Evolutionary conservation across 352 stramenopile species (phyloP).

Genomic region (Pythium phragmitis): DNA sequence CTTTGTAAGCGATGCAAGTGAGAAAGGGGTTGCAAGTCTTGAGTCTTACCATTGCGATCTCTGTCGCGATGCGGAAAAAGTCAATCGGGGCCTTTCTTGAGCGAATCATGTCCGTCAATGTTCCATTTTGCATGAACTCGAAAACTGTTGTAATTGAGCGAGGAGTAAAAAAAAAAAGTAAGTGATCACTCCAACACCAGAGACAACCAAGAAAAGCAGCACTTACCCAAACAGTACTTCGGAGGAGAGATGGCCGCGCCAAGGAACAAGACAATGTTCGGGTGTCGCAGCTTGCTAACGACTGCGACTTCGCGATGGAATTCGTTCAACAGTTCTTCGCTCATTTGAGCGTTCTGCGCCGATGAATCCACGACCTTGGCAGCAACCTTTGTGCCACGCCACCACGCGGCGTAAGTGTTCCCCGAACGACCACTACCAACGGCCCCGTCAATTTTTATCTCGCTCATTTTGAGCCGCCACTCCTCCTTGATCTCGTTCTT

Average conservation of each 20-base stretch:
- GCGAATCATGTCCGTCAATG: slow-evolving; percentile 80
- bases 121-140: slow-evolving; percentile 89
- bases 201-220: not conserved
- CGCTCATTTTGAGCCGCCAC: slow-evolving; percentile 72
- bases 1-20: slow-evolving; percentile 6
- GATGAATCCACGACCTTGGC: slow-evolving; percentile 81
- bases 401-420: slow-evolving; percentile 78
- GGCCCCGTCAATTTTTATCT: slow-evolving; percentile 69
- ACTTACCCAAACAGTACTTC: slow-evolving; percentile 79
- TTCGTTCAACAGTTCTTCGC: slow-evolving; percentile 81
- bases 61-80: slow-evolving; percentile 73
- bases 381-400: slow-evolving; percentile 76
- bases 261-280: slow-evolving; percentile 87
- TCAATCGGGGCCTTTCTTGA: slow-evolving; percentile 63
- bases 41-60: slow-evolving; percentile 73
- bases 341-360: slow-evolving; percentile 57
- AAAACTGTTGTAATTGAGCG: slow-evolving; percentile 46
- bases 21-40: too few species aligned
- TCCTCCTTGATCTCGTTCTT: slow-evolving; percentile 86
- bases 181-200: not conserved
- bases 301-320: slow-evolving; percentile 85
- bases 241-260: slow-evolving; percentile 73
- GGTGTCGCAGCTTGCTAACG: slow-evolving; percentile 82
- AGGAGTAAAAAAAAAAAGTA: not conserved
- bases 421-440: slow-evolving; percentile 74